phyloP scores from a whole-genome alignment of 2,329 filamentous ascomycete species.

The Fusarium coicis region DNA sequence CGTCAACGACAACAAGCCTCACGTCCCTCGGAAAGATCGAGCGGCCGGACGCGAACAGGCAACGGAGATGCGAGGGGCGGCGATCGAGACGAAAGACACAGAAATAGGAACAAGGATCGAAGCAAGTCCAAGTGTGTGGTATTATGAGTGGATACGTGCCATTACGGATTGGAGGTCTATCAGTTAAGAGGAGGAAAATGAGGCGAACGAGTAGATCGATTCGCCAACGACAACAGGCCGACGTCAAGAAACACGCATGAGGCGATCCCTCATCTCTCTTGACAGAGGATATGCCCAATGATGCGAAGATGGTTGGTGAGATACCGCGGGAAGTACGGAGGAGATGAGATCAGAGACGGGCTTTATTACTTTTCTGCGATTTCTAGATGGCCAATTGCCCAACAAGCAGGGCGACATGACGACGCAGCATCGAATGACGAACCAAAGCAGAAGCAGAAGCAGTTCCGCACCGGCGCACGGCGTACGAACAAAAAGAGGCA shows the following conservation, averaged over 20 bases:
- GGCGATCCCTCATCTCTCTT: constrained; percentile 39
- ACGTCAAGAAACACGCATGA: constrained; percentile 34
- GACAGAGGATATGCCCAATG: constrained; percentile 37
- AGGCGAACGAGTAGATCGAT: constrained; percentile 24
- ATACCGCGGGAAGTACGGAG: constrained; percentile 37
- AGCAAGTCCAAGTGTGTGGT: constrained; percentile 53
- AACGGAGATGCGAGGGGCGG: constrained; percentile 51
- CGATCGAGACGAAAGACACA: constrained; percentile 49
- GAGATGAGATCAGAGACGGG: constrained; percentile 28
- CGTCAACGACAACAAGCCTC: constrained; percentile 76
- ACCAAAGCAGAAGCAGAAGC: constrained; percentile 47
- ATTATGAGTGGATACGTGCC: constrained; percentile 49
- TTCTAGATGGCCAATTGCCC: constrained; percentile 43
- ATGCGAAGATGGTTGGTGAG: constrained; percentile 40
- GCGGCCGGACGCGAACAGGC: constrained; percentile 53
- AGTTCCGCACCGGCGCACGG: constrained; percentile 54
- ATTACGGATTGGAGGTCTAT: neutral
- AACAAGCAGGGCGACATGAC: constrained; percentile 44
- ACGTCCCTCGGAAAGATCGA: constrained; percentile 50
- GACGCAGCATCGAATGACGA: constrained; percentile 50
- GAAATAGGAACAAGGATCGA: constrained; percentile 50
- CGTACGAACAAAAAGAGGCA: constrained; percentile 53
- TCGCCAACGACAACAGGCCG: constrained; percentile 28
- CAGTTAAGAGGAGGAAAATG: constrained; percentile 32
- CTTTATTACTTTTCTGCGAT: constrained; percentile 42